These are phyloP conservation scores for Leccinum pellstonianum DNA, from an alignment of 768 basidiomycete species.

Conservation along the genomic window DNA sequence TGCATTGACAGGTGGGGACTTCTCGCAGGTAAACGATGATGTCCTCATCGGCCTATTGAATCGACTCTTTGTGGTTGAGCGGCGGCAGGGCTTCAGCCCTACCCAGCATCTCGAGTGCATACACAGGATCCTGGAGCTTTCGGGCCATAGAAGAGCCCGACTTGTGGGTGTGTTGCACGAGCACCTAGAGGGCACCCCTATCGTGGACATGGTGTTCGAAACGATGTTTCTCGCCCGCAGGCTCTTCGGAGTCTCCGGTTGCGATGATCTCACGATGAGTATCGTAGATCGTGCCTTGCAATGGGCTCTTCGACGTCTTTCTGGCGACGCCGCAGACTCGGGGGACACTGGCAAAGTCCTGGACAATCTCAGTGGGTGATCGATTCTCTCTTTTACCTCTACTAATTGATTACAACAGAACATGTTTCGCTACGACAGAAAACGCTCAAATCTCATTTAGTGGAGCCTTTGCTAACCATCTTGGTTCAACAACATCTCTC, in stretches of 20 bases:
- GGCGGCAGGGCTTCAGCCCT: background rate
- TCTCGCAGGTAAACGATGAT: slow-evolving; percentile 22
- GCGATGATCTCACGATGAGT: slow-evolving; percentile 25
- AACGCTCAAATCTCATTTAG: slow-evolving; percentile 50
- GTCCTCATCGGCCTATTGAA: slow-evolving; percentile 34
- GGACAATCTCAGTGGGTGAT: slow-evolving; percentile 39
- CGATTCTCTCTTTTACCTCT: background rate
- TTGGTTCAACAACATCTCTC: slow-evolving; percentile 60
- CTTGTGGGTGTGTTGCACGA: slow-evolving; percentile 27
- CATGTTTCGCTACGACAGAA: slow-evolving; percentile 11
- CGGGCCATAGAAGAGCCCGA: slow-evolving; percentile 20
- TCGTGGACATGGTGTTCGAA: slow-evolving; percentile 31
- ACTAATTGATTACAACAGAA: slow-evolving; percentile 11
- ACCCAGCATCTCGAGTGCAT: slow-evolving; percentile 26
- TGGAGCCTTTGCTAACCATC: slow-evolving; percentile 69
- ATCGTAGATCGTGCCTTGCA: slow-evolving; percentile 50
- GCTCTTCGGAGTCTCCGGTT: slow-evolving; percentile 24
- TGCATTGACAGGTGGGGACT: slow-evolving; percentile 16
- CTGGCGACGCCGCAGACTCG: slow-evolving; percentile 31
- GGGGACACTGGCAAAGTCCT: slow-evolving; percentile 26
- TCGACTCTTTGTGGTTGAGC: slow-evolving; percentile 16
- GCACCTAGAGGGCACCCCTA: slow-evolving; percentile 26
- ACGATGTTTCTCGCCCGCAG: slow-evolving; percentile 34
- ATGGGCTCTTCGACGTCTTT: slow-evolving; percentile 51
- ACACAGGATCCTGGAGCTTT: slow-evolving; percentile 26